Evolutionary conservation across 352 stramenopile species (phyloP), one percentile per base, ranked within the genome.

Genomic region (Globisporangium paroecandrum): DNA sequence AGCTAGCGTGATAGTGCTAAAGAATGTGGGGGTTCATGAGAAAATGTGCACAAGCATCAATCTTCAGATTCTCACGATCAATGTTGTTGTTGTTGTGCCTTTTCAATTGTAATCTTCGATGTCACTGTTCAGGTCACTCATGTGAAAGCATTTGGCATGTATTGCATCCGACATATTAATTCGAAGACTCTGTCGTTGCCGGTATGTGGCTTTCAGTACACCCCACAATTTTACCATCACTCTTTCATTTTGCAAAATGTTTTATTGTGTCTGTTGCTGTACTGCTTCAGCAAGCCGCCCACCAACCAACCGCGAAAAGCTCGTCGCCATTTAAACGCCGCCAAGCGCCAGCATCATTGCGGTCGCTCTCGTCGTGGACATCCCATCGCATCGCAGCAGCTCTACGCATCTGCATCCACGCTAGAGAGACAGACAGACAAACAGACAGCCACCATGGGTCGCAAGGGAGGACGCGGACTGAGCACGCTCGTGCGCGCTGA

Each of bases 401-500:
- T 58, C 54, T 38, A 58, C 54, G 54, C 54, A 58, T 34, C 24
- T 38, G 60, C 65, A 46, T 15, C 49, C 27, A 58, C 22, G 34
- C 4, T 32, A 54, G 12, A 18, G 12, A 58, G 20, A 18, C 8
- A 65, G 13, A 1, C 10, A 24, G 18, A 34, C 6, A 58, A 13
- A 43, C n/a, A 66, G 12, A n/a, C 15, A 34, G 29, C 13, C 59
- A 66, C n/a, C 49, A 85, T 85, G 77, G 76, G 67, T 54, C 75
- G 75, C 22, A 85, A 82, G 69, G 73, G 69, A 63, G 67, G 62
- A 67, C 65, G 69, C 58, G 76, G 64, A 22, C 64, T 91, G 66
- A 89, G 79, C 57, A 70, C 81, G 57, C 74, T 95, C 41, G 77
- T 91, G 65, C 85, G 84, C 27, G 82, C 78, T 1, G 87, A 95